Conservation (phyloP, 148 eudicot genomes). For the Camellia japonica region DNA sequence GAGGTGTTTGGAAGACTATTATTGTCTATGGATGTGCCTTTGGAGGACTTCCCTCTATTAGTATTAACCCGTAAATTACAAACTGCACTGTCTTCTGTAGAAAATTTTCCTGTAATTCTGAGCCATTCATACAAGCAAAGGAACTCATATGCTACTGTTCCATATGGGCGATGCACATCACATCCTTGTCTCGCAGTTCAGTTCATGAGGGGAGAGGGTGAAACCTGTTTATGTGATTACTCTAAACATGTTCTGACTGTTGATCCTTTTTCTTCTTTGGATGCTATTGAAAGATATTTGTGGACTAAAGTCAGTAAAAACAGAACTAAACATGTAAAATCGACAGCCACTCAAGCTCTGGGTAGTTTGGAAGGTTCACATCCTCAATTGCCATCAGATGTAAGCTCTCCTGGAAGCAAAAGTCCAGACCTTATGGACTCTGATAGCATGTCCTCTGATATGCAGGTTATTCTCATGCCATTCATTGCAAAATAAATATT, state of each 20-base stretch:
- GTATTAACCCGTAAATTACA: slow-evolving; percentile 62
- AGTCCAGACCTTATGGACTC: slow-evolving; percentile 34
- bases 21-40: slow-evolving; percentile 36
- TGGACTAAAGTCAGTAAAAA: slow-evolving; percentile 50
- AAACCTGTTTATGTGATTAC: slow-evolving; percentile 51
- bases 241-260: slow-evolving; percentile 50
- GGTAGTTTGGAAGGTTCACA: slow-evolving; percentile 21
- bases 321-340: slow-evolving; percentile 24
- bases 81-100: slow-evolving; percentile 72
- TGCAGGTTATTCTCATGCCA: slow-evolving; percentile 41
- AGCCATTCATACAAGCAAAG: slow-evolving; percentile 42
- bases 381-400: slow-evolving; percentile 26
- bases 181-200: slow-evolving; percentile 69
- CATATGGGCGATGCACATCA: slow-evolving; percentile 41
- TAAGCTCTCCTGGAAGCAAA: slow-evolving; percentile 28
- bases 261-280: slow-evolving; percentile 78
- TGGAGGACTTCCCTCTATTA: slow-evolving; percentile 36
- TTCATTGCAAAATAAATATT: not conserved
- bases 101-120: slow-evolving; percentile 63
- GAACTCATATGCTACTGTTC: slow-evolving; percentile 72
- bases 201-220: slow-evolving; percentile 69
- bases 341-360: slow-evolving; percentile 25
- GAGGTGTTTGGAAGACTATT: slow-evolving; percentile 66
- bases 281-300: slow-evolving; percentile 62
- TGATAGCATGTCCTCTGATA: slow-evolving; percentile 31